Percentiles rank a stretch among this genome's conserved stretches.
Conservation (phyloP, 306 rosid genomes). For the Citrullus amarus region DNA sequence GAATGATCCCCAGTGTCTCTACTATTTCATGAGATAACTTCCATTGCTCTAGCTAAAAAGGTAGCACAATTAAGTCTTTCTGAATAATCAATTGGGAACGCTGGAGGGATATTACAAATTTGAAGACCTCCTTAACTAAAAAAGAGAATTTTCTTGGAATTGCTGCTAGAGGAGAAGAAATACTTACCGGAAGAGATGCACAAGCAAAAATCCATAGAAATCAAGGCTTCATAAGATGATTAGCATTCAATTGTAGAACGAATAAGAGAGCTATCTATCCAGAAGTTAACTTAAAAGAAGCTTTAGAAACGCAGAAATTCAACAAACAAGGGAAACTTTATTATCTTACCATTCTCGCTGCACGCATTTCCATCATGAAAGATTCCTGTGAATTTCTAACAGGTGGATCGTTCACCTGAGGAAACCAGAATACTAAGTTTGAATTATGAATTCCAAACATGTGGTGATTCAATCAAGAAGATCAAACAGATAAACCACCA, state of each 20-base stretch:
- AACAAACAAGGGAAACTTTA: background rate
- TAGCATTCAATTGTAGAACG: background rate
- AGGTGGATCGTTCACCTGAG: conserved; percentile 71
- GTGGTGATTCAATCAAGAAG: background rate
- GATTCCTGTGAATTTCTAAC: conserved; percentile 88
- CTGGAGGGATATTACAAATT: background rate
- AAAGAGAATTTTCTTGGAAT: background rate
- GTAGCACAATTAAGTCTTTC: background rate
- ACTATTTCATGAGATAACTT: too few relatives aligned
- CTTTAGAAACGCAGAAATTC: background rate
- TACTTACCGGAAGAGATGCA: background rate
- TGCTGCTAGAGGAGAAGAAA: background rate
- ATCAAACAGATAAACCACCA: background rate
- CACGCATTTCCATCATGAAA: conserved; percentile 93
- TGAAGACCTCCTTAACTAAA: background rate
- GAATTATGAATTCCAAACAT: background rate
- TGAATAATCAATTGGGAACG: background rate
- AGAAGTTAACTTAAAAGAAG: background rate
- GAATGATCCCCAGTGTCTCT: too few relatives aligned
- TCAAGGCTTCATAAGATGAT: background rate
- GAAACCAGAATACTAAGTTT: background rate
- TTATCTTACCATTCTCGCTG: conserved; percentile 62
- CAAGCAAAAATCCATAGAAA: background rate
- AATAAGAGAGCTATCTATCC: background rate
- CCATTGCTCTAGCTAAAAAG: too few relatives aligned